Evolutionary conservation across 176 grass and related monocot species (phyloP), one percentile per base, ranked within the genome.

Genomic region (Typha latifolia): DNA sequence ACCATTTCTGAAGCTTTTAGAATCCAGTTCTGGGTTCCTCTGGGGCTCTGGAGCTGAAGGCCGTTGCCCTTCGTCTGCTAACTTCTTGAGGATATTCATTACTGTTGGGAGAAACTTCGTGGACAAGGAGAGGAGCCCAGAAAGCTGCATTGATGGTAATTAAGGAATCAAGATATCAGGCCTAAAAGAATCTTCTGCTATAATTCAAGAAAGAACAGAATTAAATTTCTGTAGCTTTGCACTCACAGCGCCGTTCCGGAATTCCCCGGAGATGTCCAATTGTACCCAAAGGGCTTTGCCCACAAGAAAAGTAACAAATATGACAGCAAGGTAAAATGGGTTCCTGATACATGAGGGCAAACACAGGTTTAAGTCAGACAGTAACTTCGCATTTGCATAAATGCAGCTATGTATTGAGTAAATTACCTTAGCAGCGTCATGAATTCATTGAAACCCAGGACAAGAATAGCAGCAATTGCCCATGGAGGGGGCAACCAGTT

Each of bases 401-500:
- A n/a, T n/a, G n/a, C 64, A 8, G 15, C 9, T 47, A 49, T 16
- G 61, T 23, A 48, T 51, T 52, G 13, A 56, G 37, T 61, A 14
- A 71, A 56, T 80, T 82, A 99, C 95, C 84, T 93, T 74, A 99
- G 68, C 72, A 99, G 83, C 57, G 86, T 84, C 95, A 99, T 93
- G 48, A 99, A 90, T 75, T 99, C 95, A 12, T 99, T 99, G 81
- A 99, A 99, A 48, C 94, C 94, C 76, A 99, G 84, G 21, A 99
- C 63, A 47, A 74, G 70, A 72, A 99, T 93, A 62, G 94, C 94
- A 48, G 81, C 94, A 63, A 99, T 87, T 51, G 94, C 94, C 94
- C 94, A 99, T 66, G 94, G 94, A 85, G 89, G 94, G 66, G 94
- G 94, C 47, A 99, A 27, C 89, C 86, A 85, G 78, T 87, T 99